Evolutionary conservation across 305 asterid species (phyloP), one percentile per base, ranked within the genome.

Genomic region (Withania somnifera): DNA sequence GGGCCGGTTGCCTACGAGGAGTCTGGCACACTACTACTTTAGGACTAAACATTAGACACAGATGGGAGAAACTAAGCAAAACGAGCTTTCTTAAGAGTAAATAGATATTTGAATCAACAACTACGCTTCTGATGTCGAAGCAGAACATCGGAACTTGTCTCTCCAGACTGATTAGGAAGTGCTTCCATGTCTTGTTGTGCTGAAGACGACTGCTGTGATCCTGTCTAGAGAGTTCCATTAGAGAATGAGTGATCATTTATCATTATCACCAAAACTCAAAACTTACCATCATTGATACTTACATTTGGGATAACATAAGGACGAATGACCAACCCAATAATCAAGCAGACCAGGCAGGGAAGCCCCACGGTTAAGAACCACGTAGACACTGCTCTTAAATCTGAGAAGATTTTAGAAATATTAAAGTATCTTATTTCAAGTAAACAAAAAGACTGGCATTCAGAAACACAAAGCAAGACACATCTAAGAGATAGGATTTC

Each of bases 111-210:
- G 93, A 86, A 68, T 90, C 91, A 95, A 88, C 98, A 95, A 88
- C 56, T 93, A 32, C 98, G 98, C 82, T 95, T 95, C 83, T 90
- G 89, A 90, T 84, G 87, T 63, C 98, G 90, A 91, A 95, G 96
- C 76, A 95, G 85, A 89, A 84, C 83, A 82, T 92, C 98, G 15
- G 81, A 84, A 81, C 78, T 88, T 45, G 94, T 87, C 89, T 95
- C 95, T 88, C 97, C 98, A 88, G 92, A 85, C 83, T 91, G 92
- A 77, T 92, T 91, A 87, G 96, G 95, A 83, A 93, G 82, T 15
- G 91, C 78, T 87, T 95, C 98, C 92, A 93, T 88, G 97, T 93
- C 97, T 80, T 87, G 88, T 76, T 82, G 94, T 68, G 24, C 53
- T 69, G 88, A 86, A 8, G 92, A 69, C 45, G 85, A n/a, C 67